Evolutionary conservation across 2,329 filamentous ascomycete species (phyloP), one percentile per base, ranked within the genome.

Genomic region (Neopestalotiopsis sp.): DNA sequence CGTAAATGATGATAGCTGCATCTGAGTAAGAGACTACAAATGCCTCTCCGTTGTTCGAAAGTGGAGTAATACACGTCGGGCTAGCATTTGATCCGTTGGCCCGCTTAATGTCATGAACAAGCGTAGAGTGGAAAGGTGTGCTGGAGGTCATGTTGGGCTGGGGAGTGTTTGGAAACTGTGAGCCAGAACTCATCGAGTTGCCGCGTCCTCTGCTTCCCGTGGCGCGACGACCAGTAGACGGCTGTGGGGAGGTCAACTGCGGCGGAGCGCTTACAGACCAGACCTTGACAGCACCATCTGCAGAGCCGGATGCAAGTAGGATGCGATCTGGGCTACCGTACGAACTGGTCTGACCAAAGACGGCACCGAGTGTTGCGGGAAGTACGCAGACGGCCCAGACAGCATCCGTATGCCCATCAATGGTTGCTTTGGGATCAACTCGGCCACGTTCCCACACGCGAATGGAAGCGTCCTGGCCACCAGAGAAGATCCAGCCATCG

Each of bases 401-500:
- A 4, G 95, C 94, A 84, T 99, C 96, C 0, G 92, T 97, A 77
- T 98, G 96, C 0, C 95, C 95, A 73, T 98, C 94, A 4, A 99
- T 85, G 0, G 94, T 97, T 2, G 94, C 94, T 81, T 98, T 98
- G 7, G 96, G 94, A 78, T 98, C 96, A 40, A 99, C 94, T 61
- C 95, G 87, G 34, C 95, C 95, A 65, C 95, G 90, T 80, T 99
- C 95, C 96, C 96, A 99, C 0, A 99, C 94, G 38, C 95, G 90
- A 49, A 99, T 91, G 6, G 94, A 97, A 20, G 93, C 90, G 80
- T 99, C 96, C 79, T 98, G 94, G 4, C 96, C 96, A 70, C 96
- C 96, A 4, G 95, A 98, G 81, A 99, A 99, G 72, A 99, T 95
- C 96, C 96, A 99, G 34, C 96, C 96, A 75, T 98, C 96, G 40